Evolutionary conservation across 208 protist species (phyloP).

Genomic region (Herpetomonas samuelpessoai): DNA sequence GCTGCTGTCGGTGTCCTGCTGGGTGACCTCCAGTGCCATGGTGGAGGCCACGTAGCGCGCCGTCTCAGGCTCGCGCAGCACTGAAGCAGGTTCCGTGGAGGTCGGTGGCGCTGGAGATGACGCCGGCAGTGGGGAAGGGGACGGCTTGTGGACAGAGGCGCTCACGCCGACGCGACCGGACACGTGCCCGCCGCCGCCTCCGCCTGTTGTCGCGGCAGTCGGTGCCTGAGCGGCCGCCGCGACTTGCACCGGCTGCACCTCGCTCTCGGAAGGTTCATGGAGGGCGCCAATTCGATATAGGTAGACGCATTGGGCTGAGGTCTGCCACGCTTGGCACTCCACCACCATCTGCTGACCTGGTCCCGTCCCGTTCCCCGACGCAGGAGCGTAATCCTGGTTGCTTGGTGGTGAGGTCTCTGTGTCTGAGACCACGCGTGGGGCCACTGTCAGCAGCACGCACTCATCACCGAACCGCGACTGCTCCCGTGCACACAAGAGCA

Average conservation of each 20-base stretch:
- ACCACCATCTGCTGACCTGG: conserved; percentile 16
- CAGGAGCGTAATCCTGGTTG: background rate
- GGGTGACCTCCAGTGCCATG: conserved; percentile 70
- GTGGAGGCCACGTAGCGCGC: conserved; percentile 46
- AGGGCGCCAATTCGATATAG: conserved; percentile 76
- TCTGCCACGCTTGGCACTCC: conserved; percentile 85
- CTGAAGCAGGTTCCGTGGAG: conserved; percentile 4
- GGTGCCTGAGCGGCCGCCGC: background rate
- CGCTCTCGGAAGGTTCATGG: conserved; percentile 28
- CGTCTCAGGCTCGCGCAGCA: conserved; percentile 21
- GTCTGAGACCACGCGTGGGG: conserved; percentile 29
- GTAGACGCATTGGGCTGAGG: conserved; percentile 81
- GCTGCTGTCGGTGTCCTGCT: conserved; percentile 64
- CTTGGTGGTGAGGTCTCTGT: conserved; percentile 6
- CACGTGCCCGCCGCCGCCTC: no score
- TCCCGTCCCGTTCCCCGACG: background rate
- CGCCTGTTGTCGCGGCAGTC: background rate
- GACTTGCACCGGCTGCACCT: conserved; percentile 3
- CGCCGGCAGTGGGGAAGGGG: background rate
- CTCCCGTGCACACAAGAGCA: conserved; percentile 72
- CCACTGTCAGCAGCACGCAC: conserved; percentile 84
- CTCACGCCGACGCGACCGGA: background rate
- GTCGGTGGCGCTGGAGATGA: conserved; percentile 1
- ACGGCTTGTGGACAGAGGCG: background rate
- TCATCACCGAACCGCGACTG: conserved; percentile 85